These are phyloP conservation scores for Phytophthora pseudosyringae DNA, from an alignment of 352 stramenopile species.

Conservation along the genomic window DNA sequence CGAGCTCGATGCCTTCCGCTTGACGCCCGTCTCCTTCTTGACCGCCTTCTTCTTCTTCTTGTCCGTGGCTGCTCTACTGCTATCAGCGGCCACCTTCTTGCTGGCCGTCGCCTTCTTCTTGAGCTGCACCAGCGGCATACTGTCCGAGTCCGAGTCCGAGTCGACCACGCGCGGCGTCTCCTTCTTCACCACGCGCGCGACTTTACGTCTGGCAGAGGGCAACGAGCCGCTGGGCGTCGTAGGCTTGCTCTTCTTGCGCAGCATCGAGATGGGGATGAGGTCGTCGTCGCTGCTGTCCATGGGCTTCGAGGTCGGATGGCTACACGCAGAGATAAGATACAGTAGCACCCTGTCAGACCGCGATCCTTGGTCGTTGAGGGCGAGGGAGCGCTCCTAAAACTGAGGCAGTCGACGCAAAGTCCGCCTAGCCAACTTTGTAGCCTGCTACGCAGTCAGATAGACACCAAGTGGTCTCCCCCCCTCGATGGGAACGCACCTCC, in stretches of 20 bases:
- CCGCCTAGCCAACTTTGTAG: not conserved
- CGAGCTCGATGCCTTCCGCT: constrained; percentile 51
- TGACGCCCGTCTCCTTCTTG: constrained; percentile 69
- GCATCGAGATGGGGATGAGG: constrained; percentile 69
- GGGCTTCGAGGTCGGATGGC: not conserved
- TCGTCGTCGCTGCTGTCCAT: constrained; percentile 87
- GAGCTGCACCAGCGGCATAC: constrained; percentile 79
- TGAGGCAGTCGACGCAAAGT: not conserved
- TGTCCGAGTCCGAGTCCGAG: constrained; percentile 79
- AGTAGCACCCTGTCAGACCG: constrained; percentile 7
- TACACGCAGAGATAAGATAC: constrained; percentile 7
- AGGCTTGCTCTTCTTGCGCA: constrained; percentile 64
- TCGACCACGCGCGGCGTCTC: constrained; percentile 42
- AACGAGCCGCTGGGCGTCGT: constrained; percentile 23
- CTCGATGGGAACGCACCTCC: constrained; percentile 29
- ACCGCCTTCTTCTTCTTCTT: constrained; percentile 43
- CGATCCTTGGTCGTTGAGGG: constrained; percentile 1
- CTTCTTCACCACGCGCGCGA: constrained; percentile 35
- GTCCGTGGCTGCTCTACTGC: constrained; percentile 15
- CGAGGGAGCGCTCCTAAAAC: not conserved
- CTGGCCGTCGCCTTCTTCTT: constrained; percentile 76
- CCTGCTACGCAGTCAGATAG: not conserved
- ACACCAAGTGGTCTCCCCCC: constrained; percentile 3
- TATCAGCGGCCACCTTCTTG: constrained; percentile 43
- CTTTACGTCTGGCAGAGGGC: constrained; percentile 9